Evolutionary conservation across 306 rosid genomes (phyloP), one percentile per base, ranked within the genome.

Genomic region (Clitoria ternatea): DNA sequence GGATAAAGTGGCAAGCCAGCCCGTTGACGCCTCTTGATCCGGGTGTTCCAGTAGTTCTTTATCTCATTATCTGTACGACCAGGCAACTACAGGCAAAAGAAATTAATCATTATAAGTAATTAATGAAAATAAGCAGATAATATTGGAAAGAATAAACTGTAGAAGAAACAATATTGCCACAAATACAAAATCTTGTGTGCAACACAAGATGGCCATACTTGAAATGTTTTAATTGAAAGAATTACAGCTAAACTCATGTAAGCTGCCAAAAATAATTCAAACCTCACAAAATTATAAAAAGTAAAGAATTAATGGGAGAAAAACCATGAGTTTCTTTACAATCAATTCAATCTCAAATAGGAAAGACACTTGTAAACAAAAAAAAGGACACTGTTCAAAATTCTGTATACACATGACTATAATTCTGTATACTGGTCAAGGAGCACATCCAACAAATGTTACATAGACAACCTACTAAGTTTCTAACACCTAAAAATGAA

Each of bases 31-130:
- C 97, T 84, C 85, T 95, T 95, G 61, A 87, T 79, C 59, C 99
- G 91, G 65, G 99, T 91, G 78, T 95, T 95, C 99, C 99, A 95
- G 84, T 89, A 95, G 79, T 95, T 95, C 86, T 95, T 95, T 77
- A 95, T 95, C 87, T 95, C 99, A 63, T 95, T 95, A 82, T 95
- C 99, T 2, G 99, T 95, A 45, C 99, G 99, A 30, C 99, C 99
- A 48, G 96, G 97, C 73, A 95, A 83, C 99, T 95, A 68, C 80
- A 81, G 66, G 68, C 15, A 79, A 66, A 80, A 78, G 54, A 64
- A 72, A 74, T 17, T 6, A 63, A 69, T n/a, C 44, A 74, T 22
- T 56, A 76, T 15, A 67, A 49, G 44, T 18, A 52, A 45, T 18
- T 36, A 49, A 59, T 56, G 27, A 75, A 40, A 64, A 50, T 4